Evolutionary conservation across 2,329 filamentous ascomycete genomes (phyloP).

Genomic region (Colletotrichum sublineola): DNA sequence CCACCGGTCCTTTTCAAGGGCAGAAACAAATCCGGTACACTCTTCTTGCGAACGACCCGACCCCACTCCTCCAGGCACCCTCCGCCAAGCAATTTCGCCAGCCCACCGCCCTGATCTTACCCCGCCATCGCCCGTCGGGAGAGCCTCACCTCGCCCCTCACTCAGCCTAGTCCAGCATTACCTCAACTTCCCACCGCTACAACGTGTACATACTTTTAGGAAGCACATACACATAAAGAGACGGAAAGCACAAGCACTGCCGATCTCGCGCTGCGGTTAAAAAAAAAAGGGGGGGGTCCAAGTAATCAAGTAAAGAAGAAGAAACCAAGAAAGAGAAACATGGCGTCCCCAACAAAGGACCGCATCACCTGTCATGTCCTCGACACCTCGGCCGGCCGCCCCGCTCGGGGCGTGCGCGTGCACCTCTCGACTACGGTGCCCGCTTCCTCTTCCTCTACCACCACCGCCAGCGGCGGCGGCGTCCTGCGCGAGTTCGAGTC

Average conservation of each 20-base stretch:
- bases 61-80: background rate
- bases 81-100: background rate
- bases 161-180: background rate
- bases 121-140: conserved; percentile 3
- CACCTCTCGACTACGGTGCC: conserved; percentile 66
- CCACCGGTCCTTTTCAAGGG: background rate
- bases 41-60: background rate
- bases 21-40: background rate
- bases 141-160: background rate
- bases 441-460: conserved; percentile 48
- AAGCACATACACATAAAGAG: background rate
- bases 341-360: conserved; percentile 58
- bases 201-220: background rate
- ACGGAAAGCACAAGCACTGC: background rate
- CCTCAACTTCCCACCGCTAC: background rate
- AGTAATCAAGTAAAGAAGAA: background rate
- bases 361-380: conserved; percentile 90
- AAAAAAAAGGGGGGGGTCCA: no score
- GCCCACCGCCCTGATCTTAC: background rate
- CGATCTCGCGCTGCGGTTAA: background rate
- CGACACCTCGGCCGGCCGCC: conserved; percentile 81
- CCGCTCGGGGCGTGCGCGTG: conserved; percentile 76
- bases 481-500: conserved; percentile 69
- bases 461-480: conserved; percentile 50
- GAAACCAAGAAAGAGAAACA: background rate